Evolutionary conservation across 805 yeast genomes (phyloP).

Genomic region (Saccharomyces jurei): DNA sequence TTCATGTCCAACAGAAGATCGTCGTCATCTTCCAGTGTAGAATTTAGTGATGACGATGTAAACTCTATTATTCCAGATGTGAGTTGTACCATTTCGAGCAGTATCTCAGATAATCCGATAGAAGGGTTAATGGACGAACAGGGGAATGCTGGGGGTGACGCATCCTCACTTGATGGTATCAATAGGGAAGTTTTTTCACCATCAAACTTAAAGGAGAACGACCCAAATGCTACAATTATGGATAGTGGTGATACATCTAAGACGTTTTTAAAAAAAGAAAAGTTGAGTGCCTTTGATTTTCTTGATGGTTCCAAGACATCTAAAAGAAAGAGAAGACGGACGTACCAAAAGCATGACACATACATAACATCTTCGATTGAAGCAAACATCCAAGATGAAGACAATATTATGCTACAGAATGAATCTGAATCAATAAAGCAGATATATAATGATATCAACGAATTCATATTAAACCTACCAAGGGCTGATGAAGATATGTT

Average conservation of each 20-base stretch:
- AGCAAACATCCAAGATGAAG: slow-evolving; percentile 16
- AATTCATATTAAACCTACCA: slow-evolving; percentile 2
- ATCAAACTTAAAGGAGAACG: background rate
- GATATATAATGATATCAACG: slow-evolving; percentile 1
- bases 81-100: background rate
- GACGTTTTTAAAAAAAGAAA: background rate
- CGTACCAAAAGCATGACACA: slow-evolving; percentile 7
- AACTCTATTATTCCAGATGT: background rate
- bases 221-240: background rate
- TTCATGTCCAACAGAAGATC: background rate
- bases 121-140: background rate
- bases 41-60: slow-evolving; percentile 17
- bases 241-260: background rate
- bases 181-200: background rate
- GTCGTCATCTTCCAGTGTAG: slow-evolving; percentile 1
- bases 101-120: background rate
- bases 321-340: slow-evolving; percentile 14
- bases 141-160: too few relatives aligned
- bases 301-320: slow-evolving; percentile 11
- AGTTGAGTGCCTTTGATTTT: slow-evolving; percentile 18
- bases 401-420: slow-evolving; percentile 7
- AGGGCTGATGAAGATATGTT: background rate
- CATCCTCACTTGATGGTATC: background rate
- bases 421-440: slow-evolving; percentile 3
- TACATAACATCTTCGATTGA: slow-evolving; percentile 27